phyloP scores from a whole-genome alignment of 2,329 filamentous ascomycete species.

The Penicillium freii region DNA sequence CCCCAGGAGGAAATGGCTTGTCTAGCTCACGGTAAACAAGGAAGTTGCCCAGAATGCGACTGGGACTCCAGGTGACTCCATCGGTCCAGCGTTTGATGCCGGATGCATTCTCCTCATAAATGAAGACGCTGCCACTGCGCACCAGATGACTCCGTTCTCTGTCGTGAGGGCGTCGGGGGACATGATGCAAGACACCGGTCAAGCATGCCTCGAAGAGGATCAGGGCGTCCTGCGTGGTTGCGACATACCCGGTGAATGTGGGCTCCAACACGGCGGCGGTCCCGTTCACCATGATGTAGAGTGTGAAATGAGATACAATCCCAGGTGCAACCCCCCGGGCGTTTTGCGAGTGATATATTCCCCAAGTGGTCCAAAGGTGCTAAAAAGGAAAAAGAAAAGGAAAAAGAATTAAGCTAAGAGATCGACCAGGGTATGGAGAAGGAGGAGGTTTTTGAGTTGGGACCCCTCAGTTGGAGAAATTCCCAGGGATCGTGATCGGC shows the following conservation, averaged over 20 bases:
- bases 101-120: slow-evolving; percentile 87
- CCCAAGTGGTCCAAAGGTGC: neutral
- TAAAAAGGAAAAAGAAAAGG: slow-evolving; percentile 15
- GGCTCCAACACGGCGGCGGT: slow-evolving; percentile 55
- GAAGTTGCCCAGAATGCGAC: slow-evolving; percentile 79
- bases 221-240: slow-evolving; percentile 71
- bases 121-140: slow-evolving; percentile 79
- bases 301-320: slow-evolving; percentile 7
- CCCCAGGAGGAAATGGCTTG: slow-evolving; percentile 72
- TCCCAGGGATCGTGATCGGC: slow-evolving; percentile 26
- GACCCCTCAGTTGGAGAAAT: slow-evolving; percentile 21
- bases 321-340: slow-evolving; percentile 3
- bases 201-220: slow-evolving; percentile 78
- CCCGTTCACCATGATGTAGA: slow-evolving; percentile 42
- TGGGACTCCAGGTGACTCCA: slow-evolving; percentile 86
- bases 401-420: slow-evolving; percentile 24
- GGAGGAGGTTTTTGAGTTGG: slow-evolving; percentile 21
- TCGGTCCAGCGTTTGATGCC: slow-evolving; percentile 96
- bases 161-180: slow-evolving; percentile 81
- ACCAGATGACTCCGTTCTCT: slow-evolving; percentile 75
- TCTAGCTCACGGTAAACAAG: slow-evolving; percentile 81
- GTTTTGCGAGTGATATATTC: slow-evolving; percentile 6
- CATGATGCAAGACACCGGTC: slow-evolving; percentile 67
- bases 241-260: slow-evolving; percentile 66
- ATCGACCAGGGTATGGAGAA: slow-evolving; percentile 33